These are phyloP conservation scores for Erythrophleum fordii DNA, from an alignment of 306 rosid genomes.

Conservation along the genomic window DNA sequence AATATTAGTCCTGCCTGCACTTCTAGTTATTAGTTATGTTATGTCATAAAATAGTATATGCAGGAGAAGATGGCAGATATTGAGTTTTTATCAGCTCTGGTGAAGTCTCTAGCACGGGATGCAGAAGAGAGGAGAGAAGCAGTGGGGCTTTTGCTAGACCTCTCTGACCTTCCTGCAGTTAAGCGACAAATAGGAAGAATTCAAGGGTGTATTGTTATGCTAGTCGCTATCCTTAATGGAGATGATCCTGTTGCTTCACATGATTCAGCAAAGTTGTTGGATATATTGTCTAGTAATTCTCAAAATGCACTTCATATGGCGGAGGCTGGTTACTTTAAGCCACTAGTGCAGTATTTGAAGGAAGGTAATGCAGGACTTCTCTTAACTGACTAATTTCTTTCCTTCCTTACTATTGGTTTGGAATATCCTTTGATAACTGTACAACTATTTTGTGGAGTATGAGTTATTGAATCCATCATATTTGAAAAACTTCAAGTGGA, in stretches of 20 bases:
- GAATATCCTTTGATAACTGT: background rate
- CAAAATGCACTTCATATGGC: constrained; percentile 97
- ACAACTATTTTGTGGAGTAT: background rate
- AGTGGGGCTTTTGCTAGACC: constrained; percentile 72
- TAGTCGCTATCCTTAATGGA: constrained; percentile 77
- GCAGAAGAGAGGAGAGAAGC: constrained; percentile 85
- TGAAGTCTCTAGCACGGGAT: constrained; percentile 75
- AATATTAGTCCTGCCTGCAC: constrained; percentile 8
- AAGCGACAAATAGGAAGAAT: constrained; percentile 77
- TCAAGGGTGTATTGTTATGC: constrained; percentile 87
- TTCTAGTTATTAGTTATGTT: constrained; percentile 36
- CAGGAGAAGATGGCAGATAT: constrained; percentile 85
- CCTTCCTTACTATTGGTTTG: background rate
- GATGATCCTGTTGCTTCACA: constrained; percentile 72
- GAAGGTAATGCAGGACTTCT: constrained; percentile 60
- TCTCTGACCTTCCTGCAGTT: constrained; percentile 65
- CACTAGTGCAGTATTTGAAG: constrained; percentile 72
- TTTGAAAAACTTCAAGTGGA: background rate
- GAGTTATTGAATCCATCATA: background rate
- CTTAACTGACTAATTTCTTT: constrained; percentile 16
- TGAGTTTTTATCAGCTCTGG: constrained; percentile 65
- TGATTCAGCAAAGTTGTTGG: constrained; percentile 70
- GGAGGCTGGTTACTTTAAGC: constrained; percentile 89
- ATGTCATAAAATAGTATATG: constrained; percentile 42
- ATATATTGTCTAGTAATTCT: constrained; percentile 69